phyloP scores from a whole-genome alignment of 192 early-diverging fungal species.

The Backusella circina region DNA sequence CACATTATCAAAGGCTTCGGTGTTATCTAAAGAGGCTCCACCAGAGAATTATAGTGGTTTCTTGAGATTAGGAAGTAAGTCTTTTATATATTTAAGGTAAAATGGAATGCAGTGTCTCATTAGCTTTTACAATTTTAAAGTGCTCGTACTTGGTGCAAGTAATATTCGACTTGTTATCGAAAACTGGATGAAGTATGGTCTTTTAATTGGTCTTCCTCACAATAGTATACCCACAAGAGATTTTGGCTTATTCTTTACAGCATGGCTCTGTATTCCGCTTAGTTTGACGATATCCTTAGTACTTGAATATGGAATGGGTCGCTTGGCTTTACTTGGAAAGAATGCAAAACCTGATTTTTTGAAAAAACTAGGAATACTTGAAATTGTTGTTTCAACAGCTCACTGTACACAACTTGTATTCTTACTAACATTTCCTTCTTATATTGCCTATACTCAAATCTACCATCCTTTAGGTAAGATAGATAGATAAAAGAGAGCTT shows the following conservation, averaged over 20 bases:
- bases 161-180: constrained; percentile 84
- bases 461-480: constrained; percentile 54
- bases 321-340: constrained; percentile 20
- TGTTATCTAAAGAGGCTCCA: constrained; percentile 79
- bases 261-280: constrained; percentile 46
- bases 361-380: constrained; percentile 11
- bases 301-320: constrained; percentile 54
- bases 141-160: constrained; percentile 78
- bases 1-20: constrained; percentile 59
- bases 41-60: constrained; percentile 86
- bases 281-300: constrained; percentile 55
- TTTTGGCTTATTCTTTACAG: constrained; percentile 50
- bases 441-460: constrained; percentile 63
- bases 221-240: constrained; percentile 49
- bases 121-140: constrained; percentile 8
- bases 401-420: constrained; percentile 53
- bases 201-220: constrained; percentile 70
- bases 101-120: background rate
- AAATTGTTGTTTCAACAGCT: constrained; percentile 27
- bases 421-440: constrained; percentile 57
- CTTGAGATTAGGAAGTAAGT: constrained; percentile 68
- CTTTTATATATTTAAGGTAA: background rate
- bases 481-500: background rate
- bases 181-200: constrained; percentile 87
- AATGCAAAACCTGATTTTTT: constrained; percentile 20